Base-by-base conservation (phyloP, 164 flowering plant genomes). In the Tetrastigma voinierianum region DNA sequence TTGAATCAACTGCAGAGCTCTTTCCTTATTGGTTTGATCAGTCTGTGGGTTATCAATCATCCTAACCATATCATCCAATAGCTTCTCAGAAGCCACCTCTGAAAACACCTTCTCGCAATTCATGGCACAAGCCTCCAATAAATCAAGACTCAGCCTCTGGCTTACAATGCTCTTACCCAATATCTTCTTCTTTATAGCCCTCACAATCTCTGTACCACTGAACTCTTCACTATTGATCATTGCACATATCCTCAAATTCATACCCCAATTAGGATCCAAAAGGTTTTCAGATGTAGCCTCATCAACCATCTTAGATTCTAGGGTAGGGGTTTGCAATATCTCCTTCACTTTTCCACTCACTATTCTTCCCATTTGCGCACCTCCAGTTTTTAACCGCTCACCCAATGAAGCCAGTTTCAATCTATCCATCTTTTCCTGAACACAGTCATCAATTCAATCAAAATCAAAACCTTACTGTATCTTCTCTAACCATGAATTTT, bases 31-130 rank as follows among this genome's bases (percentile, higher is more conserved):
- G 51, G 65, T 72, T 9, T 64, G 65, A 70, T 83, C 84, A 0
- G 85, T 76, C 75, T 69, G 79, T 0, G 85, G 84, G 66, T 82
- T 81, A 40, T 93, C 91, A 61, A 93, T 85, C 86, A 91, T 57
- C 82, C 57, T 83, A 66, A 89, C 90, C 94, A 93, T 89, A 72
- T 93, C 97, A 48, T 93, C 98, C 84, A 93, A 68, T 58, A 93
- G 83, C 77, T 84, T 90, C 83, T 90, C 97, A 18, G 98, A 90
- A 12, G 97, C 98, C 48, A 93, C 82, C 73, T 84, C 92, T 0
- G 94, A 89, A 71, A 84, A 88, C 43, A 90, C 93, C 84, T 90
- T 91, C 69, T 93, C 96, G 61, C 98, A 93, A 66, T 90, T 93
- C 86, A 84, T 84, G 9, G 90, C 77, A 57, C 86, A 83, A 21